A percentile compares a stretch with the other conserved stretches of the same genome.
These are phyloP conservation scores for Vitis riparia DNA, from an alignment of 164 flowering plant genomes.

Conservation along the genomic window DNA sequence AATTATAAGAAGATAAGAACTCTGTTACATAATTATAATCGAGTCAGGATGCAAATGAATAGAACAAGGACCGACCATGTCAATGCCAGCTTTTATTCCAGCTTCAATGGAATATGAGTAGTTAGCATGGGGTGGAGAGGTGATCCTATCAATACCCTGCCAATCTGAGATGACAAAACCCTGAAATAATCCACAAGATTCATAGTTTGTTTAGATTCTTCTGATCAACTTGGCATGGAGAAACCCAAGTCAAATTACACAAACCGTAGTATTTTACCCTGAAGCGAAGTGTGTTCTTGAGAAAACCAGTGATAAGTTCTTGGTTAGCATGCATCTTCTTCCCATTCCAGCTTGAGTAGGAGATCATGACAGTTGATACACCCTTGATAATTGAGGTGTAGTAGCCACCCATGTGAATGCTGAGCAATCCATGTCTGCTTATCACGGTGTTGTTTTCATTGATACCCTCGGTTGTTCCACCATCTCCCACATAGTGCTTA, in stretches of 20 bases:
- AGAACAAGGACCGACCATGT: slow-evolving; percentile 17
- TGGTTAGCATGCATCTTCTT: slow-evolving; percentile 28
- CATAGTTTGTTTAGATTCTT: not conserved
- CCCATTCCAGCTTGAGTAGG: slow-evolving; percentile 34
- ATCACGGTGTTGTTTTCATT: slow-evolving; percentile 30
- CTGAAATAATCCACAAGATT: slow-evolving; percentile 9
- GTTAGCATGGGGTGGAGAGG: slow-evolving; percentile 28
- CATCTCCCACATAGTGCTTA: slow-evolving; percentile 35
- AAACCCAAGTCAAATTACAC: not conserved
- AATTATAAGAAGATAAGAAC: not conserved
- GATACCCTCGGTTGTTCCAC: slow-evolving; percentile 28
- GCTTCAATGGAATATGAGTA: slow-evolving; percentile 22
- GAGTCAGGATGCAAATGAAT: not conserved
- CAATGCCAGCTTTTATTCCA: slow-evolving; percentile 32
- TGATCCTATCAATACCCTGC: slow-evolving; percentile 32
- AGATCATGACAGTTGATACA: slow-evolving; percentile 30
- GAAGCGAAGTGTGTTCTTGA: slow-evolving; percentile 27
- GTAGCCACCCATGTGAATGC: slow-evolving; percentile 33
- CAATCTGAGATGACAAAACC: slow-evolving; percentile 38
- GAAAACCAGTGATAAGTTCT: slow-evolving; percentile 23
- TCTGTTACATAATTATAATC: not conserved
- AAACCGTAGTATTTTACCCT: slow-evolving; percentile 6
- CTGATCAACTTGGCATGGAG: not conserved
- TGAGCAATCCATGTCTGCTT: slow-evolving; percentile 20
- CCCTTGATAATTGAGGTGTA: slow-evolving; percentile 25